A percentile compares a stretch with the other conserved stretches of the same genome.
phyloP scores from a whole-genome alignment of 2,329 filamentous ascomycete genomes.

The Mariannaea sp. region DNA sequence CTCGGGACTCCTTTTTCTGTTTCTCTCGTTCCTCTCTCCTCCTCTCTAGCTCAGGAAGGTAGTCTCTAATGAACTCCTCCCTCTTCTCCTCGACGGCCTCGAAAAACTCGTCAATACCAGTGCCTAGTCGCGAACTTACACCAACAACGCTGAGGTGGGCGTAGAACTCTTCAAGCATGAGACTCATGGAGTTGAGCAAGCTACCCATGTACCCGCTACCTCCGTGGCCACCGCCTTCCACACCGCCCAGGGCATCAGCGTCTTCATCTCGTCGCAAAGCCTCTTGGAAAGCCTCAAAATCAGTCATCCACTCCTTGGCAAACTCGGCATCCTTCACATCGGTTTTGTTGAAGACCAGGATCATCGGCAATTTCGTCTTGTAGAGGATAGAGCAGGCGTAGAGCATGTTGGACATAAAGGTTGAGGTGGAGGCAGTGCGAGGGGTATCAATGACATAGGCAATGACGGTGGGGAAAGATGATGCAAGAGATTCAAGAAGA shows the following conservation, averaged over 20 bases:
- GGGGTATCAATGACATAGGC: conserved; percentile 98
- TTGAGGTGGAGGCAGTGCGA: conserved; percentile 87
- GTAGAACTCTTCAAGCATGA: conserved; percentile 98
- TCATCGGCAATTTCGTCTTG: conserved; percentile 98
- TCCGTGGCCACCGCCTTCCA: conserved; percentile 68
- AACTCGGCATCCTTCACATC: conserved; percentile 91
- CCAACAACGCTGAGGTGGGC: conserved; percentile 90
- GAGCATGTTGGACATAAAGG: conserved; percentile 99
- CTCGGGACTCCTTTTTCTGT: conserved; percentile 70
- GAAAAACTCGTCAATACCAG: conserved; percentile 93
- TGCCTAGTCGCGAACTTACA: conserved; percentile 90
- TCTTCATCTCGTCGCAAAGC: conserved; percentile 83
- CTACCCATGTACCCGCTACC: conserved; percentile 97
- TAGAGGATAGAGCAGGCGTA: conserved; percentile 98
- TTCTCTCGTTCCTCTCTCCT: conserved; percentile 76
- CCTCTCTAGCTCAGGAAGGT: conserved; percentile 87
- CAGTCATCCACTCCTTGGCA: conserved; percentile 99
- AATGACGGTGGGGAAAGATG: conserved; percentile 93
- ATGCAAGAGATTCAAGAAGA: conserved; percentile 88
- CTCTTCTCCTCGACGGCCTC: conserved; percentile 84
- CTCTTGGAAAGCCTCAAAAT: conserved; percentile 93
- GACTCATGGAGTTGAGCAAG: conserved; percentile 94
- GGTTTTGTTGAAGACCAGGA: conserved; percentile 98
- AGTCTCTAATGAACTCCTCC: conserved; percentile 86
- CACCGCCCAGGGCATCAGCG: conserved; percentile 73